Evolutionary conservation across 495 filamentous ascomycete species (phyloP).

Genomic region (Lasiosphaeria hispida): DNA sequence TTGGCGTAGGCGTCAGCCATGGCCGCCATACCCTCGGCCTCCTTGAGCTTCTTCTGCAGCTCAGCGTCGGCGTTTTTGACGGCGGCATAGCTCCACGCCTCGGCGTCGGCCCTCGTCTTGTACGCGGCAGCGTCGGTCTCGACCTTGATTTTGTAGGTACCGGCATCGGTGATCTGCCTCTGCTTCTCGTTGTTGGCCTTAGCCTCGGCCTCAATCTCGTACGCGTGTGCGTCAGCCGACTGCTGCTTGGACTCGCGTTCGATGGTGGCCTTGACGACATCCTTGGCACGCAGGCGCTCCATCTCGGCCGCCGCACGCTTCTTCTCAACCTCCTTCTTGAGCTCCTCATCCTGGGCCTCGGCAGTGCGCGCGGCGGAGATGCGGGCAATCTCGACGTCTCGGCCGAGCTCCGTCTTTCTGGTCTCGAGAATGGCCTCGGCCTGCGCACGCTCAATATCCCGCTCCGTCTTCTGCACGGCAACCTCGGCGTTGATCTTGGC

Average conservation of each 20-base stretch:
- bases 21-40: conserved; percentile 69
- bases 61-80: conserved; percentile 62
- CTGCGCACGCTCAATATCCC: conserved; percentile 72
- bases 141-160: conserved; percentile 39
- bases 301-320: conserved; percentile 76
- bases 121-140: conserved; percentile 47
- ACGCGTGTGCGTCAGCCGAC: conserved; percentile 64
- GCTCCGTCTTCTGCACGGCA: conserved; percentile 77
- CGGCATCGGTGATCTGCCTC: conserved; percentile 56
- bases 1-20: conserved; percentile 75
- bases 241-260: conserved; percentile 68
- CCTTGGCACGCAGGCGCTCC: conserved; percentile 69
- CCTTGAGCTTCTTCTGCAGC: conserved; percentile 60
- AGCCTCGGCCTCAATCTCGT: conserved; percentile 55
- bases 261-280: conserved; percentile 76
- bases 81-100: conserved; percentile 40
- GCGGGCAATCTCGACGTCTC: conserved; percentile 67
- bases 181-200: conserved; percentile 59
- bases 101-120: conserved; percentile 40
- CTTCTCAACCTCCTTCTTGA: conserved; percentile 69
- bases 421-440: conserved; percentile 72
- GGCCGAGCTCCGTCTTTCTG: conserved; percentile 65
- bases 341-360: conserved; percentile 70
- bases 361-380: conserved; percentile 68
- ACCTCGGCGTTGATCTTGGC: conserved; percentile 79